Conservation (phyloP, 2,329 filamentous ascomycete species). For the Botrytis medusae region DNA sequence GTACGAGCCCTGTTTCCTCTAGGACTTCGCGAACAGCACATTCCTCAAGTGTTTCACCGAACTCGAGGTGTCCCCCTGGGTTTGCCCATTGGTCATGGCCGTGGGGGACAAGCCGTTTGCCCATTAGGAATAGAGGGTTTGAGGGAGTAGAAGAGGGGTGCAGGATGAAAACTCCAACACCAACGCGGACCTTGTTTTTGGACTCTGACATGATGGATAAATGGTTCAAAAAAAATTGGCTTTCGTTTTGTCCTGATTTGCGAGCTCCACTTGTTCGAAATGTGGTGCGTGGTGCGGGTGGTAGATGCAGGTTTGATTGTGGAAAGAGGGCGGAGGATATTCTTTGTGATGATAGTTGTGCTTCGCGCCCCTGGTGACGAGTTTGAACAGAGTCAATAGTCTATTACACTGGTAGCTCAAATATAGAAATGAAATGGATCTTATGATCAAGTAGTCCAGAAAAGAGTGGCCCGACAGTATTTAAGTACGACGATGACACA, state of each 20-base stretch:
- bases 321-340: not conserved
- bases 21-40: not conserved
- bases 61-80: not conserved
- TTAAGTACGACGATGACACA: not conserved
- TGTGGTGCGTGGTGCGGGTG: not conserved
- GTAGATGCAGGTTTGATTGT: not conserved
- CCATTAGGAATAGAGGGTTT: slow-evolving; percentile 1
- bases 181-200: not conserved
- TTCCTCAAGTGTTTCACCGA: not conserved
- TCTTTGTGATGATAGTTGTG: not conserved
- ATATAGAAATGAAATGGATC: not conserved
- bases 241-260: not conserved
- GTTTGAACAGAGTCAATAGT: not conserved
- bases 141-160: not conserved
- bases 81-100: not conserved
- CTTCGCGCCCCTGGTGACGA: not conserved
- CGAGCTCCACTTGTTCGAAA: too few species aligned
- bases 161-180: not conserved
- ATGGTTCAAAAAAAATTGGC: too few species aligned
- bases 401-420: not conserved
- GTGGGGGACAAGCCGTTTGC: not conserved
- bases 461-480: not conserved
- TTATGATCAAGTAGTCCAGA: not conserved
- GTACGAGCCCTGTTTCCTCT: not conserved
- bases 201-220: not conserved